Conservation (phyloP, 352 stramenopile genomes). For the Phytophthora tubulina region DNA sequence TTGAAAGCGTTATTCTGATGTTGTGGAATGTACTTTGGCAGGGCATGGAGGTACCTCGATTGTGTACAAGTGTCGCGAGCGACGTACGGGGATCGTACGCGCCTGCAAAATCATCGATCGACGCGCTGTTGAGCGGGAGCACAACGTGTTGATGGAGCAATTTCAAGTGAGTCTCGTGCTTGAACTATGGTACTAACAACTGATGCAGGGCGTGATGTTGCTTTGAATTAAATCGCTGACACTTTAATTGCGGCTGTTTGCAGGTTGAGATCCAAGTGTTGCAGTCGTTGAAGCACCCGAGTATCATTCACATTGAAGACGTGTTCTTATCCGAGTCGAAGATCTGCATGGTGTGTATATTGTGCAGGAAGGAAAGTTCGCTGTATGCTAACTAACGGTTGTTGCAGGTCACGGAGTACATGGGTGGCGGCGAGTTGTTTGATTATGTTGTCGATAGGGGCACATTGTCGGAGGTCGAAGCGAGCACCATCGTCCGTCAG, state of each 20-base stretch:
- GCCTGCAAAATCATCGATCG: slow-evolving; percentile 93
- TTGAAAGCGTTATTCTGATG: neutral
- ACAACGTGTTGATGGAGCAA: slow-evolving; percentile 87
- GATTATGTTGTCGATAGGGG: slow-evolving; percentile 93
- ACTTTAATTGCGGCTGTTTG: neutral
- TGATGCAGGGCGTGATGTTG: neutral
- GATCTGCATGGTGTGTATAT: slow-evolving; percentile 80
- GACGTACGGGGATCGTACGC: slow-evolving; percentile 56
- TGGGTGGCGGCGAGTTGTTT: slow-evolving; percentile 90
- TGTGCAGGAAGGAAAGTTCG: neutral
- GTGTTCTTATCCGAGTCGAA: slow-evolving; percentile 87
- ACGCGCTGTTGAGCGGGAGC: slow-evolving; percentile 69
- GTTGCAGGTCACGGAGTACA: slow-evolving; percentile 86
- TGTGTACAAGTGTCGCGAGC: slow-evolving; percentile 85
- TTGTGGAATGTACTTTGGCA: slow-evolving; percentile 27
- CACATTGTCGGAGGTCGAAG: slow-evolving; percentile 89
- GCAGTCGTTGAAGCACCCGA: slow-evolving; percentile 89
- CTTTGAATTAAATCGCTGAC: slow-evolving; percentile 9
- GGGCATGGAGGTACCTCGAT: slow-evolving; percentile 87
- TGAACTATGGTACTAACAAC: slow-evolving; percentile 1
- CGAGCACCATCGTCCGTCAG: slow-evolving; percentile 88
- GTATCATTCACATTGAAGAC: slow-evolving; percentile 92
- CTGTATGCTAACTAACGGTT: slow-evolving; percentile 1
- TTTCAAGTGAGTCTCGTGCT: slow-evolving; percentile 70
- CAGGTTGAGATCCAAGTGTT: slow-evolving; percentile 92